Evolutionary conservation across 2,329 filamentous ascomycete species (phyloP).

Genomic region (Achaetomium macrosporum): DNA sequence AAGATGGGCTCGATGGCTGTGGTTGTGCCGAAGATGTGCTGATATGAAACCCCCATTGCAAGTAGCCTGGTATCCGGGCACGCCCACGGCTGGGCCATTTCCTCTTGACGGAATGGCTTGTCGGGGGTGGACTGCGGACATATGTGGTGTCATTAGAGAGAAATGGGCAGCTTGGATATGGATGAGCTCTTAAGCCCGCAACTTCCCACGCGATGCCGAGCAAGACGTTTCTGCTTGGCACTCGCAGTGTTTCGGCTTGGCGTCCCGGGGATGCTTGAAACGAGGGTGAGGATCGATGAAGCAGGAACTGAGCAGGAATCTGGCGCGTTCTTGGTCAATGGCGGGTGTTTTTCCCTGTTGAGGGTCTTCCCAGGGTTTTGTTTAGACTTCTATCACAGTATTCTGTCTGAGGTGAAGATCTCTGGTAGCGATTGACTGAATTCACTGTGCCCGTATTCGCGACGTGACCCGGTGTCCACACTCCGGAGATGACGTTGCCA

Average conservation of each 20-base stretch:
- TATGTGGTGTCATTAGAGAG: neutral
- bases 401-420: neutral
- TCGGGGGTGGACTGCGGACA: constrained; percentile 31
- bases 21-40: constrained; percentile 99
- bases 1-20: constrained; percentile 59
- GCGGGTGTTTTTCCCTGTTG: too few relatives aligned
- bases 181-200: neutral
- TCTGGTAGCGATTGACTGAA: too few relatives aligned
- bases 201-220: neutral
- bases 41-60: constrained; percentile 53
- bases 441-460: neutral
- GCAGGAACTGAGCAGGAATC: too few relatives aligned
- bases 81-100: constrained; percentile 21
- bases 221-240: constrained; percentile 1
- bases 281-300: neutral
- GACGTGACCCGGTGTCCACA: neutral
- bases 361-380: neutral
- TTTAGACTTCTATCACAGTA: neutral
- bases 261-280: neutral
- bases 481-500: neutral
- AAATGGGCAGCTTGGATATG: neutral
- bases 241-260: neutral
- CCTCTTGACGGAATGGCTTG: constrained; percentile 12
- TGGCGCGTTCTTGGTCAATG: neutral
- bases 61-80: constrained; percentile 35